Evolutionary conservation across 495 filamentous ascomycete species (phyloP).

Genomic region (Thermothielavioides terrestris): DNA sequence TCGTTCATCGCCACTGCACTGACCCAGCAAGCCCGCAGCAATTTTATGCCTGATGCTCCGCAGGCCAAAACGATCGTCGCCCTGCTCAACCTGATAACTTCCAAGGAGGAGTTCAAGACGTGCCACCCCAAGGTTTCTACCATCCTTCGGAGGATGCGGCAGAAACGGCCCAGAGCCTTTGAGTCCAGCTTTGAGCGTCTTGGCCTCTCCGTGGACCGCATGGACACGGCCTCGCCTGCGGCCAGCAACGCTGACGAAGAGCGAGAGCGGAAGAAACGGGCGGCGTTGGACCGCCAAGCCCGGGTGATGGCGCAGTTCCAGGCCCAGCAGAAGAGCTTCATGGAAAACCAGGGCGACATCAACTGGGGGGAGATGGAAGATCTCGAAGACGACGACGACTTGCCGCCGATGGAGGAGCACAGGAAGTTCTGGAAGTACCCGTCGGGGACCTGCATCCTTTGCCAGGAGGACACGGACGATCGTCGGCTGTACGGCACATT

Average conservation of each 20-base stretch:
- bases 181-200: slow-evolving; percentile 47
- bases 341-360: slow-evolving; percentile 73
- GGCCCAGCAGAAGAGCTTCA: slow-evolving; percentile 87
- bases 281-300: slow-evolving; percentile 80
- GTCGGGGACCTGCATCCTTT: slow-evolving; percentile 88
- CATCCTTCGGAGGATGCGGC: slow-evolving; percentile 78
- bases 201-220: slow-evolving; percentile 44
- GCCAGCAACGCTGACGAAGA: slow-evolving; percentile 55
- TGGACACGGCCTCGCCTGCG: slow-evolving; percentile 46
- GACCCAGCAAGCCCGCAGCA: slow-evolving; percentile 48
- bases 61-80: slow-evolving; percentile 60
- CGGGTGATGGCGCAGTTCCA: slow-evolving; percentile 95
- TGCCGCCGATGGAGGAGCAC: slow-evolving; percentile 52
- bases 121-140: slow-evolving; percentile 79
- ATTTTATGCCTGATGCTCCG: slow-evolving; percentile 40
- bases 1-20: slow-evolving; percentile 68
- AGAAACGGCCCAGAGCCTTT: slow-evolving; percentile 65
- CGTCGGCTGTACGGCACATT: slow-evolving; percentile 85
- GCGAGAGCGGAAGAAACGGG: slow-evolving; percentile 76
- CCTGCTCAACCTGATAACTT: slow-evolving; percentile 63
- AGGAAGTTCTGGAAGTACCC: slow-evolving; percentile 86
- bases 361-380: slow-evolving; percentile 76
- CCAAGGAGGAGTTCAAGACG: slow-evolving; percentile 62
- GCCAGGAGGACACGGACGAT: slow-evolving; percentile 92
- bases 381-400: slow-evolving; percentile 56